These are phyloP conservation scores for Tolypocladium nubicola DNA, from an alignment of 2,329 filamentous ascomycete genomes.

Conservation along the genomic window DNA sequence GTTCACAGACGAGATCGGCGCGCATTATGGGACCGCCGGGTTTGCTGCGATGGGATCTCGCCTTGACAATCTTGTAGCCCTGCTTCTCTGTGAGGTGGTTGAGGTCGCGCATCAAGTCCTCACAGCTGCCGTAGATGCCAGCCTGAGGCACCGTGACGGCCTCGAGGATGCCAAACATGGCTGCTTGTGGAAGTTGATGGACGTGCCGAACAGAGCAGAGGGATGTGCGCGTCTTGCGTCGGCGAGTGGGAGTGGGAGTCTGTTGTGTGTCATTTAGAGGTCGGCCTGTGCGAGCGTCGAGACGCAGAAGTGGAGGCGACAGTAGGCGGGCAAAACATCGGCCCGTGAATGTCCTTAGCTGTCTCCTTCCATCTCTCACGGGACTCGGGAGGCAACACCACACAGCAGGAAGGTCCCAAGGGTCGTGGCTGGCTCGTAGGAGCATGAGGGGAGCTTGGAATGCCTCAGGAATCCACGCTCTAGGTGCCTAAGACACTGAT, in stretches of 20 bases:
- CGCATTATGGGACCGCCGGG: constrained; percentile 30
- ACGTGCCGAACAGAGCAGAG: constrained; percentile 9
- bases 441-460: background rate
- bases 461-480: background rate
- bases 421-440: background rate
- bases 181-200: constrained; percentile 11
- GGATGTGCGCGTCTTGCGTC: constrained; percentile 10
- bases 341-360: background rate
- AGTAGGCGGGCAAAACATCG: background rate
- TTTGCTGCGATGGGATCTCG: constrained; percentile 29
- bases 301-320: background rate
- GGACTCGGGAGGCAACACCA: background rate
- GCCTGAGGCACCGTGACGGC: constrained; percentile 25
- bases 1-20: constrained; percentile 34
- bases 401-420: background rate
- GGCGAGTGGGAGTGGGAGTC: constrained; percentile 5
- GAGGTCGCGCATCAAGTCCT: constrained; percentile 29
- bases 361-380: background rate
- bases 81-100: constrained; percentile 31
- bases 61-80: constrained; percentile 35
- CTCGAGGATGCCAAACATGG: constrained; percentile 34
- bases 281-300: constrained; percentile 7
- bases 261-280: constrained; percentile 7
- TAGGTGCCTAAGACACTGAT: background rate
- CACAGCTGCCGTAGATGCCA: constrained; percentile 27